Evolutionary conservation across 176 grass and related monocot genomes (phyloP).

Genomic region (Hordeum marinum): DNA sequence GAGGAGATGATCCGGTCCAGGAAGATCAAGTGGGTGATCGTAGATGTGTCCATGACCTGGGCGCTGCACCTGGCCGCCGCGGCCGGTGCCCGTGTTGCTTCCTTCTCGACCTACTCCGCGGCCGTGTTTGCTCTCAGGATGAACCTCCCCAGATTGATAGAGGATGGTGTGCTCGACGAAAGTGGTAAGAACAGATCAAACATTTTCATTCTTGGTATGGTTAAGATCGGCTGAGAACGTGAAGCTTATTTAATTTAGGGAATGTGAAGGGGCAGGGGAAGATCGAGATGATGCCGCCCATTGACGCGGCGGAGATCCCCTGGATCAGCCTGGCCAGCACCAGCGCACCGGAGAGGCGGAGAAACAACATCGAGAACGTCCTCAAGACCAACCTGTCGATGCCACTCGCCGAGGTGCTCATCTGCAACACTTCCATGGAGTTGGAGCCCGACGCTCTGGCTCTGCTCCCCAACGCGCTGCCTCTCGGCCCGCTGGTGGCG

Average conservation of each 20-base stretch:
- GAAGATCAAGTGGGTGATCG: constrained; percentile 52
- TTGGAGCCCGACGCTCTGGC: constrained; percentile 31
- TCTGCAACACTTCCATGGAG: constrained; percentile 63
- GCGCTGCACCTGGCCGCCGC: constrained; percentile 10
- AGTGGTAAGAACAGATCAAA: constrained; percentile 32
- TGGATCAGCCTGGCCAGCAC: constrained; percentile 42
- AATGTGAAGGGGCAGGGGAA: constrained; percentile 28
- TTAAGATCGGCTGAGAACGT: not conserved
- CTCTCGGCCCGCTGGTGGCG: constrained; percentile 39
- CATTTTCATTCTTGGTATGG: not conserved
- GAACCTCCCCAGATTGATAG: constrained; percentile 35
- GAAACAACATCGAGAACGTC: constrained; percentile 39
- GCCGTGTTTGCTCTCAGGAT: constrained; percentile 15
- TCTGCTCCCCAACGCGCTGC: constrained; percentile 31
- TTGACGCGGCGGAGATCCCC: constrained; percentile 35
- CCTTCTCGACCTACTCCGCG: constrained; percentile 36
- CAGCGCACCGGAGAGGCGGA: constrained; percentile 21
- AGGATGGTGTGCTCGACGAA: constrained; percentile 42
- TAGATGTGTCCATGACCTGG: constrained; percentile 48
- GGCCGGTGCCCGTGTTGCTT: constrained; percentile 11
- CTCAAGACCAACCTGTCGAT: constrained; percentile 35
- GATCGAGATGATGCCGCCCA: constrained; percentile 40
- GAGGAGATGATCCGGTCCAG: constrained; percentile 31
- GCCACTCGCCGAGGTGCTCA: constrained; percentile 33
- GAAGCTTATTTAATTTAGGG: constrained; percentile 21